Conservation (phyloP, 768 basidiomycete genomes). For the Mycena amicta region DNA sequence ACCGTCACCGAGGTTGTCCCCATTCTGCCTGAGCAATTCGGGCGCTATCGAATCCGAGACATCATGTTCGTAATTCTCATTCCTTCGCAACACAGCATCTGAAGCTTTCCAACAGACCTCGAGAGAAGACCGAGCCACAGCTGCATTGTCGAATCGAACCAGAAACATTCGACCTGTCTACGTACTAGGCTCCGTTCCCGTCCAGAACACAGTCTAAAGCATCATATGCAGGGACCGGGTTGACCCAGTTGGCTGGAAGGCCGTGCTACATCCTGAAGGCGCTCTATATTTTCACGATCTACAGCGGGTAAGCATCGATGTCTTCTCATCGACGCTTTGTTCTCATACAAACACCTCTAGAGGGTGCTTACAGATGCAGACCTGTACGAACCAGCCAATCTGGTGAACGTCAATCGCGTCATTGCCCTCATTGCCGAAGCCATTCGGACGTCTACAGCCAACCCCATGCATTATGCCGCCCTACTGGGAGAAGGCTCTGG, state of each 20-base stretch:
- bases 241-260: constrained; percentile 2
- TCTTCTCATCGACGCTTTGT: background rate
- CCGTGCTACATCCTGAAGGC: constrained; percentile 16
- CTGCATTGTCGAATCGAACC: background rate
- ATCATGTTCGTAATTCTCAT: background rate
- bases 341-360: background rate
- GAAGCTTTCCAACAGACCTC: no score
- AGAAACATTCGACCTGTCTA: background rate
- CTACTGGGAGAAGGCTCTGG: background rate
- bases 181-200: background rate
- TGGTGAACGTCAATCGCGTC: constrained; percentile 2
- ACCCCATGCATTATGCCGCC: constrained; percentile 4
- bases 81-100: no score
- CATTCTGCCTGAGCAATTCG: background rate
- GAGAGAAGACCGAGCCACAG: background rate
- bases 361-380: constrained; percentile 18
- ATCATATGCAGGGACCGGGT: background rate
- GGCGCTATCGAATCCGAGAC: background rate
- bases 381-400: background rate
- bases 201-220: background rate
- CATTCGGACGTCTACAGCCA: background rate
- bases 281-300: constrained; percentile 17
- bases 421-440: background rate
- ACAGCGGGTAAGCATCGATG: background rate
- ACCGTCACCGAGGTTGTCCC: background rate